Evolutionary conservation across 1,284 basidiomycete genomes (phyloP).

Genomic region (Omphalotus olearius): DNA sequence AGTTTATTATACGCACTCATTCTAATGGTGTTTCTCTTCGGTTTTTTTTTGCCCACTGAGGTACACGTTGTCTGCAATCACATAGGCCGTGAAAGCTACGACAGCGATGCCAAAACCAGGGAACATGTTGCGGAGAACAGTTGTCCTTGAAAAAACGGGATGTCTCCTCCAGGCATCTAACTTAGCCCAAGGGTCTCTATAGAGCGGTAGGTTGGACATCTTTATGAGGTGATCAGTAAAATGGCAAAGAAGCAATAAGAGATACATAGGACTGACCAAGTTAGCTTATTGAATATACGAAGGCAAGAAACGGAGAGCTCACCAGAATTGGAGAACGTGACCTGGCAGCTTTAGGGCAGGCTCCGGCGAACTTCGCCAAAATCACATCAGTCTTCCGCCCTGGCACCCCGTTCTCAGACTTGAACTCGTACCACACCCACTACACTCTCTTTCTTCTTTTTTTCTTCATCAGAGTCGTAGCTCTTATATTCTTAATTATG

Average conservation of each 20-base stretch:
- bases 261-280: no score
- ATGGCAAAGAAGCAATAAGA: no score
- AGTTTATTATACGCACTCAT: not conserved
- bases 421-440: constrained; percentile 20
- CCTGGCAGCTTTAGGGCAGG: constrained; percentile 55
- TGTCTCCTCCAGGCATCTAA: constrained; percentile 91
- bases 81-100: constrained; percentile 88
- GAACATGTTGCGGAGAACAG: constrained; percentile 85
- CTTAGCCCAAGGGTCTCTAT: constrained; percentile 93
- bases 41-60: constrained; percentile 30
- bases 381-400: constrained; percentile 29
- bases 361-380: constrained; percentile 42
- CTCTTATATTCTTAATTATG: constrained; percentile 28
- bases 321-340: constrained; percentile 22
- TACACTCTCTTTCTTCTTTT: constrained; percentile 16
- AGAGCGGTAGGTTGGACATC: constrained; percentile 67
- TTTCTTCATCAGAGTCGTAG: constrained; percentile 19
- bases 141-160: constrained; percentile 80
- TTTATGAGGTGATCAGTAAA: not conserved
- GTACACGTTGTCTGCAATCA: constrained; percentile 75
- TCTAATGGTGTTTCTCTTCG: constrained; percentile 33
- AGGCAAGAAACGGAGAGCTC: not conserved
- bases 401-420: constrained; percentile 12
- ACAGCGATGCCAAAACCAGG: constrained; percentile 91
- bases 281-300: not conserved